Base-by-base conservation (phyloP, 2,329 filamentous ascomycete species). In the Ascochyta rabiei region DNA sequence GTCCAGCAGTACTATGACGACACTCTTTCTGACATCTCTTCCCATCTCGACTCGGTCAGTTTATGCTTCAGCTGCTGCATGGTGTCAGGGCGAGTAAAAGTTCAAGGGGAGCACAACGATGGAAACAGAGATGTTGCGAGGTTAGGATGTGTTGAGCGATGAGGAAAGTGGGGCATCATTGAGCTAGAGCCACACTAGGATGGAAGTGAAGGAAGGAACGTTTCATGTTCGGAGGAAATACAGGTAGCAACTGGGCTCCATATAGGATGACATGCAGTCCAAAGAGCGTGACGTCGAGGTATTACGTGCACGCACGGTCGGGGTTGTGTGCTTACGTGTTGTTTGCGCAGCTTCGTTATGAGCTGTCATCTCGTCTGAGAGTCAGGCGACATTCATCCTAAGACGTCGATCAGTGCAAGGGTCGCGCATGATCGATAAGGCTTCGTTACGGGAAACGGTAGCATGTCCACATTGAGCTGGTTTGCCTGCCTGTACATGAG, bases 371-470 rank as follows among this genome's bases (percentile, higher is more conserved):
- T 38, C 48, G 44, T 45, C 42, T 43, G 19, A 48, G 12, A 39
- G 18, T 51, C 53, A 48, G 42, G 42, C 41, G 41, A 50, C 37
- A 48, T 42, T 53, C 45, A 42, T 53, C 24, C 45, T 49, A 8
- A 18, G 37, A 16, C 16, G 38, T 39, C 35, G 41, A 57, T 57
- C 54, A 33, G 37, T 26, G 24, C 42, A 50, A 34, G 31, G 34
- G 33, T 38, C 8, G 2, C 8, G 26, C 43, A 44, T 41, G 48
- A 52, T 49, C 43, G 56, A 52, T 43, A 33, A 39, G 41, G 35
- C 34, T 26, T 35, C 34, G 35, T 13, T 23, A 26, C 51, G 35
- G 45, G 40, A 44, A 35, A 34, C 51, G 39, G 45, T 31, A 44
- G 45, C 35, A 12, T 35, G 28, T 10, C 45, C 45, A 26, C 6